A percentile compares a stretch with the other conserved stretches of the same genome.
Conservation (phyloP, 2,329 filamentous ascomycete species). For the Cryphonectria carpinicola region DNA sequence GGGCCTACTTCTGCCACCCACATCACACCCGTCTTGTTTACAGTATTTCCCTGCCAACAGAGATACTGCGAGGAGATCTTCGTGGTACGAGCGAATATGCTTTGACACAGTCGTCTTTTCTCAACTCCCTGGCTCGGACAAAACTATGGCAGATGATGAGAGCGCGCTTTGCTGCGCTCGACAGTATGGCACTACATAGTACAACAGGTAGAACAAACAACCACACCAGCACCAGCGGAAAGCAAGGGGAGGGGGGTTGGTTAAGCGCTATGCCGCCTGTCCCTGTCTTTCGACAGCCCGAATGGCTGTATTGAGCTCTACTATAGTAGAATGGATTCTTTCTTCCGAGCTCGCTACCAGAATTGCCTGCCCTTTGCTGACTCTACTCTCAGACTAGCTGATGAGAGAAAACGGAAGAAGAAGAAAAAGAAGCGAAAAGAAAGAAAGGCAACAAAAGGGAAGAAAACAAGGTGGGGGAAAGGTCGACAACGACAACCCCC, state of each 20-base stretch:
- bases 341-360: slow-evolving; percentile 17
- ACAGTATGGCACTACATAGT: not conserved
- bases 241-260: not conserved
- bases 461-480: not conserved
- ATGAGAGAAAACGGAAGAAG: not conserved
- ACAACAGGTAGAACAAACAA: not conserved
- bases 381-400: slow-evolving; percentile 1
- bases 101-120: not conserved
- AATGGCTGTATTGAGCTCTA: not conserved
- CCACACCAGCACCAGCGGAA: not conserved
- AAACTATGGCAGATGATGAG: too few relatives aligned
- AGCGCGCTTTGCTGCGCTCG: not conserved
- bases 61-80: not conserved
- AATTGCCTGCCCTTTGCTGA: not conserved
- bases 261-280: not conserved
- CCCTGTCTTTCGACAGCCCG: not conserved
- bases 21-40: not conserved
- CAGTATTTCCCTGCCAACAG: not conserved
- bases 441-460: not conserved
- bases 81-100: not conserved
- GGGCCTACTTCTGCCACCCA: not conserved
- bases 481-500: too few relatives aligned
- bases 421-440: too few relatives aligned
- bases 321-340: not conserved
- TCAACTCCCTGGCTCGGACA: too few relatives aligned